These are phyloP conservation scores for Diaporthe caulivora DNA, from an alignment of 2,329 filamentous ascomycete genomes.

Conservation along the genomic window DNA sequence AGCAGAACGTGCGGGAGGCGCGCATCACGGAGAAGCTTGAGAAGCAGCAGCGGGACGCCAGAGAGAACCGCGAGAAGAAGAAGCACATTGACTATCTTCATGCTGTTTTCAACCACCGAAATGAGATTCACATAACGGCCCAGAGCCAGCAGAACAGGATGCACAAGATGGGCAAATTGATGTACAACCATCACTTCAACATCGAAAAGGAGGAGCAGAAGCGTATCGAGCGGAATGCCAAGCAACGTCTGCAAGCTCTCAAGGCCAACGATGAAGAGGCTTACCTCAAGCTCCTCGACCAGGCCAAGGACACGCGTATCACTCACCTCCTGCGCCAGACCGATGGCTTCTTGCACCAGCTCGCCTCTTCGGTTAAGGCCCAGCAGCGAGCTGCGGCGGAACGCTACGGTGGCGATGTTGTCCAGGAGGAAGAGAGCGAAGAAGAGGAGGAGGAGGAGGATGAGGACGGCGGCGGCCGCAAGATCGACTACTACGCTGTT, in stretches of 20 bases:
- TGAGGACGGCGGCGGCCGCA: slow-evolving; percentile 77
- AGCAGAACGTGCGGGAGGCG: slow-evolving; percentile 94
- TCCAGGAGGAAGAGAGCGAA: slow-evolving; percentile 57
- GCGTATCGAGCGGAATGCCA: slow-evolving; percentile 95
- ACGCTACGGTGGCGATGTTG: slow-evolving; percentile 77
- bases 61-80: slow-evolving; percentile 97
- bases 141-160: slow-evolving; percentile 78
- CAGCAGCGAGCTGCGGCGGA: slow-evolving; percentile 89
- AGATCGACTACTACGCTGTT: slow-evolving; percentile 99
- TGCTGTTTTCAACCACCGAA: slow-evolving; percentile 84
- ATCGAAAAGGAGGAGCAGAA: slow-evolving; percentile 99
- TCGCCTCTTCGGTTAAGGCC: slow-evolving; percentile 92
- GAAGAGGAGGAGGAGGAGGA: slow-evolving; percentile 74
- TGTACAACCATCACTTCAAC: slow-evolving; percentile 90
- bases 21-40: slow-evolving; percentile 98
- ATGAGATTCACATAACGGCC: slow-evolving; percentile 79
- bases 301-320: slow-evolving; percentile 99
- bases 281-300: slow-evolving; percentile 96
- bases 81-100: slow-evolving; percentile 94
- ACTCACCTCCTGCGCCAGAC: slow-evolving; percentile 97
- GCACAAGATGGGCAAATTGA: slow-evolving; percentile 88
- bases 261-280: slow-evolving; percentile 99
- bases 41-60: slow-evolving; percentile 97
- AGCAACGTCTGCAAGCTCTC: slow-evolving; percentile 98
- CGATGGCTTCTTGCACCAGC: slow-evolving; percentile 95